Base-by-base conservation (phyloP, 169 alveolate species). In the Cryptosporidium ubiquitum region DNA sequence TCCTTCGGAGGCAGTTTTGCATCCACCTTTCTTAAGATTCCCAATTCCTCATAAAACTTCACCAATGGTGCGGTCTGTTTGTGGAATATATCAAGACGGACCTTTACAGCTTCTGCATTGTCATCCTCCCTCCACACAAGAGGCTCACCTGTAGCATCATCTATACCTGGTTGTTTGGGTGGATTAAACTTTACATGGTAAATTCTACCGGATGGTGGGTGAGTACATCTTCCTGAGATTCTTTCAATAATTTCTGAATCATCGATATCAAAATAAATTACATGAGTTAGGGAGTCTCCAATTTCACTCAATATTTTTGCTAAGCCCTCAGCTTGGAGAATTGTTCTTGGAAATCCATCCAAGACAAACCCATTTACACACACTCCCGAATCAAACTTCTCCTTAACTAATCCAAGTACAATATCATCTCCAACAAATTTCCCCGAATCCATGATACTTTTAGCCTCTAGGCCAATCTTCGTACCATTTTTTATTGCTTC, bases 341-440 rank as follows among this genome's bases (percentile, higher is more conserved):
- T 86, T 73, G 97, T 97, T 64, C 99, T 85, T 39, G 99, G 99
- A 92, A 95, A 97, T 29, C 99, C 99, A 84, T 97, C 99, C 51
- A 97, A 91, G 71, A 97, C 95, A 68, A 96, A 95, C 40, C 99
- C 99, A 57, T 96, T 86, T 79, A 91, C 92, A 91, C 98, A 95
- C 68, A 91, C 92, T 23, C 98, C 97, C 74, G 96, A 89, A 29
- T 93, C 95, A 79, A 96, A 84, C 70, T 95, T 95, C 47, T 94
- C 95, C 58, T 95, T 95, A 49, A 97, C 96, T 68, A 96, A 79
- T 40, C 94, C 95, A 44, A 96, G 85, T 70, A 97, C 98, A 55
- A 96, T 93, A 20, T 96, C 98, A 91, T 97, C 98, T 9, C 95
- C 92, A 33, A 97, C 98, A 49, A 96, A 92, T 40, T 95, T 96